Conservation (phyloP, 23 red algal genomes). For the Gracilaria domingensis region DNA sequence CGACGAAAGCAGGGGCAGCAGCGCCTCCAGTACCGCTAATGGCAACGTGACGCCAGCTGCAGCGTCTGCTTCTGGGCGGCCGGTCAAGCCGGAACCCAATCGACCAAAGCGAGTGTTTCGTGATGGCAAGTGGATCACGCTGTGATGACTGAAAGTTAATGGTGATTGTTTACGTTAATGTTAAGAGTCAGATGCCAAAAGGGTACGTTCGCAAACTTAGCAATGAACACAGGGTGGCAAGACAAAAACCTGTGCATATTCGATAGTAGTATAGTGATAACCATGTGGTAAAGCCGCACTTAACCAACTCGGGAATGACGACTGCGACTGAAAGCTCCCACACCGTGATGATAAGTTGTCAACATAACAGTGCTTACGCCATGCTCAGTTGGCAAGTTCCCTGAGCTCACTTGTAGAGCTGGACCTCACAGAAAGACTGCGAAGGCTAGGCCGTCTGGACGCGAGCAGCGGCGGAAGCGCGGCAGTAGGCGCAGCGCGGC, state of each 20-base stretch:
- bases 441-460: constrained; percentile 18
- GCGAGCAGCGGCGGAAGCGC: background rate
- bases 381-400: constrained; percentile 29
- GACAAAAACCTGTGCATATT: background rate
- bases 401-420: constrained; percentile 47
- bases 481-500: background rate
- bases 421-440: constrained; percentile 53
- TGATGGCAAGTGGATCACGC: constrained; percentile 53
- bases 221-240: too few species aligned
- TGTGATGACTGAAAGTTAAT: constrained; percentile 11
- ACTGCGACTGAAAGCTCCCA: background rate
- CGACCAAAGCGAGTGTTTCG: constrained; percentile 47
- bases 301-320: background rate
- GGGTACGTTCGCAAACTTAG: too few species aligned
- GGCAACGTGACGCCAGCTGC: background rate
- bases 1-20: background rate
- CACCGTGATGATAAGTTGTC: background rate
- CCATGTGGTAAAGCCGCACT: constrained; percentile 14
- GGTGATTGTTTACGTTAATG: constrained; percentile 25
- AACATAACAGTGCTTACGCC: background rate
- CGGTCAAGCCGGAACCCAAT: background rate
- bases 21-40: background rate
- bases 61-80: background rate
- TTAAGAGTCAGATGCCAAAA: constrained; percentile 11
- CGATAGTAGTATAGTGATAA: background rate